Evolutionary conservation across 345 rosid species (phyloP), one percentile per base, ranked within the genome.

Genomic region (Euclidium syriacum): DNA sequence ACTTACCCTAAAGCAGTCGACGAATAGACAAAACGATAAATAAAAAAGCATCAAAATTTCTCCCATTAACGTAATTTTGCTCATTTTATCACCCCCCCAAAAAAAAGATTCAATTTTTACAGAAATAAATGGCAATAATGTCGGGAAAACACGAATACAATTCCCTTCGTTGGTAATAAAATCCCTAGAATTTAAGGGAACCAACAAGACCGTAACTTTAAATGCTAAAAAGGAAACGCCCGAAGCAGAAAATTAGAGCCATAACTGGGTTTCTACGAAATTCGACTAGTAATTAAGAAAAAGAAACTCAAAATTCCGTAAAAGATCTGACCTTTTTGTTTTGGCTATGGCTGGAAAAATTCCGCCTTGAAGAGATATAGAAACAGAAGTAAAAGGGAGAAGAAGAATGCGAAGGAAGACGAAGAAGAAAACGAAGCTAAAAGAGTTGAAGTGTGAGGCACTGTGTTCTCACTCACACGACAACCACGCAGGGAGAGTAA

Each of bases 311-410:
- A 14, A 26, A 4, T 39, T 39, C 14, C 11, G 15, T 19, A 38
- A 48, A 35, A 38, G n/a, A 47, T 47, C 58, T 55, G 7, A 63
- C 75, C 65, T 56, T 58, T 20, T 52, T n/a, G n/a, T n/a, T 59
- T 53, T 53, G 64, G 40, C 16, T 52, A 2, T 35, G 68, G 14
- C 27, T 62, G 1, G 18, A 18, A n/a, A n/a, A n/a, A 26, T 17
- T 25, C 23, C 2, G 11, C 15, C 20, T 44, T 42, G 38, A 12
- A 15, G 39, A 51, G 30, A 2, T 1, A 12, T 1, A 12, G 29
- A 60, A 4, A 22, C 4, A 7, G 56, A 70, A 43, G 32, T n/a
- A 1, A 33, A 36, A 11, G 35, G 38, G 2, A 11, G 58, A 63
- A 51, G 32, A 53, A 27, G 34, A 4, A 7, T 16, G 9, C 10